Evolutionary conservation across 306 rosid species (phyloP).

Genomic region (Trifolium dubium): DNA sequence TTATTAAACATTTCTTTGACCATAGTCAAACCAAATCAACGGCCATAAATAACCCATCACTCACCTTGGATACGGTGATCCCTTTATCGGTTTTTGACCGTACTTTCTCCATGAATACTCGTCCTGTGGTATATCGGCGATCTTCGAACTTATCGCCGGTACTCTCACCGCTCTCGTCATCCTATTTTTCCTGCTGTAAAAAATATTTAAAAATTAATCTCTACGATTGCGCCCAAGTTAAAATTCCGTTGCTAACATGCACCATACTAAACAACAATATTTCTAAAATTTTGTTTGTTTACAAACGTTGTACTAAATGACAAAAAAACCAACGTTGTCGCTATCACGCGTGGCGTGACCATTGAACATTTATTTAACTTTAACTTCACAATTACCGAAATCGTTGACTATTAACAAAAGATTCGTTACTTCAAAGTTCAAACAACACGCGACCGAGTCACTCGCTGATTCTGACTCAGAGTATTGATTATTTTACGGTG

Average conservation of each 20-base stretch:
- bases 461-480: neutral
- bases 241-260: neutral
- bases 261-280: neutral
- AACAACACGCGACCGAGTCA: conserved; percentile 18
- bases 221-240: no score
- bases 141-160: conserved; percentile 76
- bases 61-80: conserved; percentile 87
- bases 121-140: conserved; percentile 89
- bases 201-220: no score
- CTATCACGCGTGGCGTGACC: conserved; percentile 54
- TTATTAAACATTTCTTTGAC: neutral
- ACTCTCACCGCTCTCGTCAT: conserved; percentile 71
- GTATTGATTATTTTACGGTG: no score
- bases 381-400: conserved; percentile 42
- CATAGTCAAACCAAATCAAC: neutral
- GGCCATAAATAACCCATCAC: neutral
- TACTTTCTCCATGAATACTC: conserved; percentile 90
- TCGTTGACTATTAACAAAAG: conserved; percentile 50
- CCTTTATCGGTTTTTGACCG: conserved; percentile 94
- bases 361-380: conserved; percentile 31
- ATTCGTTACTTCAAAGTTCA: neutral
- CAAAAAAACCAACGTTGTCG: conserved; percentile 40
- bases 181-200: conserved; percentile 80
- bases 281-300: neutral
- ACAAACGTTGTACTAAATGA: neutral